Base-by-base conservation (phyloP, 768 basidiomycete species). In the Trametes cubensis region DNA sequence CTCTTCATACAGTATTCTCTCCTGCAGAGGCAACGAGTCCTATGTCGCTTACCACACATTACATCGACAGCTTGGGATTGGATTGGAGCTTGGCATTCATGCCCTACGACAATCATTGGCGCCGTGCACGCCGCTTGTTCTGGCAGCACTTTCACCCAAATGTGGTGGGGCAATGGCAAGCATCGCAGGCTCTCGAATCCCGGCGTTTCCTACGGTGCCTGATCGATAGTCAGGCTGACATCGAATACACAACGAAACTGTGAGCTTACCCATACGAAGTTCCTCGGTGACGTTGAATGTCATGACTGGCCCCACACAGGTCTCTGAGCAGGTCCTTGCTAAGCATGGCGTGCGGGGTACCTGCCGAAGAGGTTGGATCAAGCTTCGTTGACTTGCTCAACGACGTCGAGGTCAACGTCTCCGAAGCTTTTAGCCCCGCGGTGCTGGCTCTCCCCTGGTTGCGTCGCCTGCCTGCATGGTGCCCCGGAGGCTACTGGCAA, bases 401-500 rank as follows among this genome's bases (percentile, higher is more conserved):
- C 2, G 20, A 41, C n/a, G 25, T 48, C 7, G 48, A 44, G n/a
- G 40, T 34, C 0, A 34, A 39, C 4, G 30, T 59, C 49, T 50
- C n/a, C 6, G 58, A 59, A 21, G 42, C 49, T 21, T 42, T 42
- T 26, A 44, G 26, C 8, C 48, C 47, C 0, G 57, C 51, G 4
- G 49, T 51, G 2, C 41, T 44, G 40, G 44, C 30, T 20, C 4
- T 52, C n/a, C 49, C 49, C 0, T 51, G 49, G 49, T 42, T 59
- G 1, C 58, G 78, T 66, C 69, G 82, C 64, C 65, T 89, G 28
- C 89, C 89, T 0, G 68, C 69, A 40, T 89, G 86, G 85, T 74
- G 83, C 49, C 89, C 89, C 21, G 86, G 87, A 3, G 79, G 83
- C 4, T 79, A 78, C 1, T 90, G 90, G 73, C 81, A 83, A 69